Base-by-base conservation (phyloP, 257 asterid species). In the Solanum gracilifrons region DNA sequence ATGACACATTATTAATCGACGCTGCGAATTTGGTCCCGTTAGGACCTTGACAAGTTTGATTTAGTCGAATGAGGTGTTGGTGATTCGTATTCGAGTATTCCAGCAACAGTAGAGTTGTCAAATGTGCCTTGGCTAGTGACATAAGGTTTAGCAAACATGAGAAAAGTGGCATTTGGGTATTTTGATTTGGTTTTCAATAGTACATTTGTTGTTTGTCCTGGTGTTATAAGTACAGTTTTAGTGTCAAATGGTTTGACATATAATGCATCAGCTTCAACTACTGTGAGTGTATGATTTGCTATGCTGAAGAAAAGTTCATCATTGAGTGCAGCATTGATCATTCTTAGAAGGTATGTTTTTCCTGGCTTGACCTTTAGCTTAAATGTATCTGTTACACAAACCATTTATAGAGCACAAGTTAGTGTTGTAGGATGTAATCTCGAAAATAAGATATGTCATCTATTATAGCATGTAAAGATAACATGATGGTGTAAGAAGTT, bases 131-230 rank as follows among this genome's bases (percentile, higher is more conserved):
- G 90, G 64, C 94, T 92, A 13, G 93, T 88, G 69, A 92, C 92
- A 23, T 92, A 90, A 3, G 94, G 92, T 41, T 92, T n/a, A 23
- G 92, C 92, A 1, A 88, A 90, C 84, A 90, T 88, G 71, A 87
- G 89, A 85, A 66, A 87, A 36, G 89, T 87, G 66, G 84, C 91
- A 74, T 82, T 87, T 82, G 43, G 91, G 83, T 18, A 88, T 87
- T 18, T 84, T 12, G 39, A 86, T 87, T 68, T 92, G 90, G 90
- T 92, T 86, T 5, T 88, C 15, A 92, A 87, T 39, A 93, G 93
- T 36, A 90, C 93, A 62, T 92, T 90, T 2, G 92, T 90, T 60
- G 94, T 92, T 16, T 92, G 95, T 43, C 95, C 94, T 5, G 95
- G 94, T 16, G 92, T 88, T 41, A 92, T 5, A 88, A 91, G 89